Evolutionary conservation across 2,329 filamentous ascomycete genomes (phyloP).

Genomic region (Cytospora piceicola): DNA sequence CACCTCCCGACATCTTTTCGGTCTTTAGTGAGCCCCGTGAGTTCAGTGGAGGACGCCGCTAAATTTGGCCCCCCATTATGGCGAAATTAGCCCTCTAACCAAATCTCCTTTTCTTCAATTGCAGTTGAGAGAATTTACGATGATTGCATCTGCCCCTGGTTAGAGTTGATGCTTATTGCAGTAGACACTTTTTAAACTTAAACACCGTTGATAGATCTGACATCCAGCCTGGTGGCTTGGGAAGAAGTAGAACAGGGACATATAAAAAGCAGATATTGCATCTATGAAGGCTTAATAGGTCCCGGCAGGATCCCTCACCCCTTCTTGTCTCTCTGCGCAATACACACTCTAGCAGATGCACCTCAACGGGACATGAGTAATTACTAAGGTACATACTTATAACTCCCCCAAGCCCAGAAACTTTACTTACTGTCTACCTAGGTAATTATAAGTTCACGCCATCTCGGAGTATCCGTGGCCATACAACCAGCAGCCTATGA

Average conservation of each 20-base stretch:
- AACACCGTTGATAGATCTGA: background rate
- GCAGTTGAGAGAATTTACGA: conserved; percentile 3
- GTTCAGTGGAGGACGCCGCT: background rate
- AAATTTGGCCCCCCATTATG: background rate
- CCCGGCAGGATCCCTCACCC: too few relatives aligned
- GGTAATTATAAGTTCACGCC: background rate
- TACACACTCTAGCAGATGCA: too few relatives aligned
- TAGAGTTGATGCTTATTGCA: background rate
- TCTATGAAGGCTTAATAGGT: too few relatives aligned
- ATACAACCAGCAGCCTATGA: background rate
- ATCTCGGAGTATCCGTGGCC: background rate
- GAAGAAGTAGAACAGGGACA: background rate
- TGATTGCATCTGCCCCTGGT: conserved; percentile 14
- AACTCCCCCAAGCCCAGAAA: too few relatives aligned
- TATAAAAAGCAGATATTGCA: too few relatives aligned
- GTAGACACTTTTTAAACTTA: background rate
- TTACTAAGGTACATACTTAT: too few relatives aligned
- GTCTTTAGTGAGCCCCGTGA: background rate
- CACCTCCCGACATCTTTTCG: background rate
- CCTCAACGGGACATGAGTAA: too few relatives aligned
- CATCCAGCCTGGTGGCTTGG: background rate
- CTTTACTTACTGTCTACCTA: too few relatives aligned
- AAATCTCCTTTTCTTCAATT: conserved; percentile 13
- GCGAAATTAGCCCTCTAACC: conserved; percentile 2
- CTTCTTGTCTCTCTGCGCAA: too few relatives aligned